Percentiles rank a stretch among this genome's conserved stretches.
phyloP scores from a whole-genome alignment of 106 monocot genomes.

The Dendrobium nobile region DNA sequence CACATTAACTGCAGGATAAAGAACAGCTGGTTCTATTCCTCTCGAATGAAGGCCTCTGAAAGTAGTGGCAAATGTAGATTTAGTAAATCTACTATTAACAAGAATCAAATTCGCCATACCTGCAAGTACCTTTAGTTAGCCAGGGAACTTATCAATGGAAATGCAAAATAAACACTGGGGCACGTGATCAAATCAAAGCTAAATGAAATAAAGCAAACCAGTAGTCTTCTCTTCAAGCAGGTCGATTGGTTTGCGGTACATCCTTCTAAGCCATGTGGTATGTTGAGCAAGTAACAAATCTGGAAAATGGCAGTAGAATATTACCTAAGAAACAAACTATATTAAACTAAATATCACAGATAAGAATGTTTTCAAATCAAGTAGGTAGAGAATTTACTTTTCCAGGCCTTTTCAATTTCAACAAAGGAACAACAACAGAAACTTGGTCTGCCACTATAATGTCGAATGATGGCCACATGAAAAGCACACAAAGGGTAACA shows the following conservation, averaged over 20 bases:
- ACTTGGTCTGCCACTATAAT: slow-evolving; percentile 81
- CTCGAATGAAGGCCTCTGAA: slow-evolving; percentile 52
- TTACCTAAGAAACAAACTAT: slow-evolving; percentile 35
- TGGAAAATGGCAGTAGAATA: slow-evolving; percentile 99
- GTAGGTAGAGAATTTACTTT: neutral
- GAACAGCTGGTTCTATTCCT: slow-evolving; percentile 58
- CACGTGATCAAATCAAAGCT: slow-evolving; percentile 3
- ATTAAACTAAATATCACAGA: neutral
- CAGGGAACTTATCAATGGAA: slow-evolving; percentile 5
- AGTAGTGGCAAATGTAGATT: slow-evolving; percentile 72
- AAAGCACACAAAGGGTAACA: slow-evolving; percentile 76
- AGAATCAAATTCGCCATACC: slow-evolving; percentile 87
- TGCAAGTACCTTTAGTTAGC: slow-evolving; percentile 21
- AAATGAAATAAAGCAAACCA: slow-evolving; percentile 29
- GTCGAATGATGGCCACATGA: slow-evolving; percentile 80
- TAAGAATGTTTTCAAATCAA: neutral
- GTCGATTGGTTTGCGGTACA: slow-evolving; percentile 90
- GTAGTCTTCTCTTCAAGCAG: slow-evolving; percentile 89
- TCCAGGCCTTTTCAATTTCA: slow-evolving; percentile 41
- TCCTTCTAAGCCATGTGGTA: slow-evolving; percentile 59
- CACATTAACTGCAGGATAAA: slow-evolving; percentile 89
- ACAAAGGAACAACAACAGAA: slow-evolving; percentile 71
- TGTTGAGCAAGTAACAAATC: slow-evolving; percentile 87
- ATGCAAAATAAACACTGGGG: neutral
- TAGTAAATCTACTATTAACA: slow-evolving; percentile 94